phyloP scores from a whole-genome alignment of 202 grass and related monocot species.

The Schoenoplectus tabernaemontani region DNA sequence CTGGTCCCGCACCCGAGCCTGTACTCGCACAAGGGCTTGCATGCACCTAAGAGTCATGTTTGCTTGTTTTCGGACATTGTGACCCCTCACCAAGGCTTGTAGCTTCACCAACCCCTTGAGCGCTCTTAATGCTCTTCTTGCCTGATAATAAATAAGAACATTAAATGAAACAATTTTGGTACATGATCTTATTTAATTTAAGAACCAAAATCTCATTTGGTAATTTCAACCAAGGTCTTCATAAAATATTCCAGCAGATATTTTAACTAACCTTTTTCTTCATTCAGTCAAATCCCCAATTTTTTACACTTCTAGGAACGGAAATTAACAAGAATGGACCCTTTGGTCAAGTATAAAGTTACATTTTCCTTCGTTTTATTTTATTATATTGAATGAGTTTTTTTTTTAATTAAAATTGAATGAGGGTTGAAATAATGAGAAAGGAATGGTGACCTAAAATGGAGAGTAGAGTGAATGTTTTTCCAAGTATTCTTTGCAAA shows the following conservation, averaged over 20 bases:
- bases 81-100: conserved; percentile 83
- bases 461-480: background rate
- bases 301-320: background rate
- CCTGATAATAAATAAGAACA: conserved; percentile 28
- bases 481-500: background rate
- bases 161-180: background rate
- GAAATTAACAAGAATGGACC: background rate
- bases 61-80: conserved; percentile 93
- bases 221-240: background rate
- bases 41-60: conserved; percentile 93
- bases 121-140: conserved; percentile 65
- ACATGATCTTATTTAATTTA: background rate
- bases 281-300: background rate
- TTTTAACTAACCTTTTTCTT: background rate
- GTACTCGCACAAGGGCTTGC: conserved; percentile 81
- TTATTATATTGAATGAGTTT: background rate
- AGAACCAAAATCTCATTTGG: background rate
- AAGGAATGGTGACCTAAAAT: background rate
- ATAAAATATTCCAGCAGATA: background rate
- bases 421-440: background rate
- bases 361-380: background rate
- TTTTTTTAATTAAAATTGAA: background rate
- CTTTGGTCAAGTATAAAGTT: background rate
- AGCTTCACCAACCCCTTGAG: conserved; percentile 85
- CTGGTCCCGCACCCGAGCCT: conserved; percentile 77